A percentile compares a stretch with the other conserved stretches of the same genome.
These are phyloP conservation scores for Scytalidium lignicola DNA, from an alignment of 2,329 filamentous ascomycete genomes.

Conservation along the genomic window DNA sequence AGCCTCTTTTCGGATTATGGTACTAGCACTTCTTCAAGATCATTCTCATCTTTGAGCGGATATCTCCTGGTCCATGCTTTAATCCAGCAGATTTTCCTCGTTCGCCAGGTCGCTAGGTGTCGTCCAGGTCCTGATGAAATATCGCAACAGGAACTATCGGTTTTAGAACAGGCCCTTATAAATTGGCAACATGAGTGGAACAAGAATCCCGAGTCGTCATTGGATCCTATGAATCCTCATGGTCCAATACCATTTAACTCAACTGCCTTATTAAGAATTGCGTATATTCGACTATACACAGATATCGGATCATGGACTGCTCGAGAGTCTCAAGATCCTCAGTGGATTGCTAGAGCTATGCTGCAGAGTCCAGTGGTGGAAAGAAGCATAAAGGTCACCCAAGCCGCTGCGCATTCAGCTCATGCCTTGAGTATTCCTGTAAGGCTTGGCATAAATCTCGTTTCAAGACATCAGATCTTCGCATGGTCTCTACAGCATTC, in stretches of 20 bases:
- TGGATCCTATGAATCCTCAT: conserved; percentile 46
- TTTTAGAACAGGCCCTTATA: conserved; percentile 48
- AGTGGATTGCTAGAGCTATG: conserved; percentile 56
- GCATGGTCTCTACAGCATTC: conserved; percentile 62
- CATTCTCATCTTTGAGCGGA: conserved; percentile 59
- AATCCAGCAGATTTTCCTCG: conserved; percentile 65
- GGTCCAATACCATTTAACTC: conserved; percentile 64
- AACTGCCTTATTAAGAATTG: conserved; percentile 53
- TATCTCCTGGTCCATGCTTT: conserved; percentile 68
- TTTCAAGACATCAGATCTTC: conserved; percentile 54
- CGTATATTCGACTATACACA: conserved; percentile 61
- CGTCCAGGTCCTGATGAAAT: conserved; percentile 1
- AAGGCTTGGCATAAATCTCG: conserved; percentile 59
- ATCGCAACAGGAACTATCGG: conserved; percentile 47
- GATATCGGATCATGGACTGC: conserved; percentile 58
- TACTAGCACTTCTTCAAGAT: conserved; percentile 33
- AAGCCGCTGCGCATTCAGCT: conserved; percentile 62
- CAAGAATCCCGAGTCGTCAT: conserved; percentile 30
- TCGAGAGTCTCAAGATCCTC: conserved; percentile 60
- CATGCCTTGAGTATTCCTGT: conserved; percentile 65
- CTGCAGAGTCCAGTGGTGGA: conserved; percentile 52
- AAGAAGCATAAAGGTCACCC: conserved; percentile 53
- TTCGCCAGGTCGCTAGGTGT: conserved; percentile 44
- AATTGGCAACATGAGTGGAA: conserved; percentile 57
- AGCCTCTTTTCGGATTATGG: conserved; percentile 40